Conservation (phyloP, 768 basidiomycete genomes). For the Phallus indusiatus region DNA sequence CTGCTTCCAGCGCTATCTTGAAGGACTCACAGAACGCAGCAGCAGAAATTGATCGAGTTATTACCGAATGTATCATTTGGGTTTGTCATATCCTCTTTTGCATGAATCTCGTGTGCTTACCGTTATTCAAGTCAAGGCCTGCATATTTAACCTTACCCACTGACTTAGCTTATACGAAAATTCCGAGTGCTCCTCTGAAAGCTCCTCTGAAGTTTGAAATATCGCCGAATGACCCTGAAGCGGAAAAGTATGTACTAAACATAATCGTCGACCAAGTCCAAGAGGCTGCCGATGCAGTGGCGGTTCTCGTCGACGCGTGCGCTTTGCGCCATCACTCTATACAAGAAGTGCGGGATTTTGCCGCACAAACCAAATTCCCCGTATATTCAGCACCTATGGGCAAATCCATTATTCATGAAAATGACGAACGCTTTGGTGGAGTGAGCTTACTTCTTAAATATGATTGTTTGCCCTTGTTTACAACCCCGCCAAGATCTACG, state of each 20-base stretch:
- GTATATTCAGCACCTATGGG: conserved; percentile 78
- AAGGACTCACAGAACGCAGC: conserved; percentile 45
- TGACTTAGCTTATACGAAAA: conserved; percentile 62
- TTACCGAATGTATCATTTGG: conserved; percentile 55
- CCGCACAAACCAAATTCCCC: conserved; percentile 56
- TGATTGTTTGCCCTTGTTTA: not conserved
- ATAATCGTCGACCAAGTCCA: conserved; percentile 60
- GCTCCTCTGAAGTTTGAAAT: conserved; percentile 43
- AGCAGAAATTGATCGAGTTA: conserved; percentile 66
- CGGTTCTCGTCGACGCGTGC: conserved; percentile 79
- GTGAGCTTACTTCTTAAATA: conserved; percentile 32
- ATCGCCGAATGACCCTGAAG: conserved; percentile 44
- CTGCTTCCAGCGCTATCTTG: conserved; percentile 56
- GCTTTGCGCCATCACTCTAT: conserved; percentile 61
- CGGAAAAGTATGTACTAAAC: conserved; percentile 62
- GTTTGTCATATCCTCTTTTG: conserved; percentile 23
- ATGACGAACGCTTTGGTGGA: conserved; percentile 66
- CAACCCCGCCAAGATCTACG: conserved; percentile 49
- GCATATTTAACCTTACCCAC: conserved; percentile 84
- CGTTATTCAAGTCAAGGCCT: conserved; percentile 52
- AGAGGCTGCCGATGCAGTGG: conserved; percentile 49
- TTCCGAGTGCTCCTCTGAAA: conserved; percentile 54
- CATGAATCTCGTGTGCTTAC: not conserved
- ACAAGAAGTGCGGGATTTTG: conserved; percentile 52
- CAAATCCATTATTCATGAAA: conserved; percentile 66